Conservation (phyloP, 495 filamentous ascomycete species). For the Aspergillus taichungensis region DNA sequence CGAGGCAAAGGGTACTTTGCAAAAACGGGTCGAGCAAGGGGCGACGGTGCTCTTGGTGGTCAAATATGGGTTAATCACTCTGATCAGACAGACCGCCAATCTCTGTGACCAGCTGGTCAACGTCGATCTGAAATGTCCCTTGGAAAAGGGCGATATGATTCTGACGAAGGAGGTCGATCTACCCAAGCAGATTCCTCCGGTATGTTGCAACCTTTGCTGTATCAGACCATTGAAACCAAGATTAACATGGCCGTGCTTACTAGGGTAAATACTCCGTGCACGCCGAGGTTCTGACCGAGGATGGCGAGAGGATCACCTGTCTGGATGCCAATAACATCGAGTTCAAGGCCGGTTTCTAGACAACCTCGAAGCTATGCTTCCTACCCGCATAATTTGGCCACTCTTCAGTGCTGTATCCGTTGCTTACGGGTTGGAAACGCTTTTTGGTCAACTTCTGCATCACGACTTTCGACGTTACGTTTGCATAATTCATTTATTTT, state of each 20-base stretch:
- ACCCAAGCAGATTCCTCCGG: constrained; percentile 81
- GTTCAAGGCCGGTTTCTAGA: constrained; percentile 19
- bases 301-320: constrained; percentile 69
- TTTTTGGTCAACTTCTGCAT: no score
- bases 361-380: no score
- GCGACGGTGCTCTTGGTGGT: constrained; percentile 74
- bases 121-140: constrained; percentile 81
- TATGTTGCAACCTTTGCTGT: constrained; percentile 34
- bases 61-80: constrained; percentile 84
- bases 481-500: no score
- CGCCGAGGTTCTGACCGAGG: constrained; percentile 70
- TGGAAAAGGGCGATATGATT: constrained; percentile 62
- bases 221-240: no score
- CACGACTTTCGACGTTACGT: no score
- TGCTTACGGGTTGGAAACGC: no score
- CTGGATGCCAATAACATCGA: constrained; percentile 50
- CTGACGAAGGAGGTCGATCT: constrained; percentile 77
- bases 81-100: constrained; percentile 69
- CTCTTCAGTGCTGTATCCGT: no score
- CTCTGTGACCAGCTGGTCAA: constrained; percentile 83
- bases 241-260: constrained; percentile 5
- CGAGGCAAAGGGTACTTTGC: constrained; percentile 63
- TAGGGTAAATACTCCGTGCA: constrained; percentile 88
- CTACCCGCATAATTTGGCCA: not conserved
- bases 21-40: constrained; percentile 58